Base-by-base conservation (phyloP, 306 rosid species). In the Lupinus albus region DNA sequence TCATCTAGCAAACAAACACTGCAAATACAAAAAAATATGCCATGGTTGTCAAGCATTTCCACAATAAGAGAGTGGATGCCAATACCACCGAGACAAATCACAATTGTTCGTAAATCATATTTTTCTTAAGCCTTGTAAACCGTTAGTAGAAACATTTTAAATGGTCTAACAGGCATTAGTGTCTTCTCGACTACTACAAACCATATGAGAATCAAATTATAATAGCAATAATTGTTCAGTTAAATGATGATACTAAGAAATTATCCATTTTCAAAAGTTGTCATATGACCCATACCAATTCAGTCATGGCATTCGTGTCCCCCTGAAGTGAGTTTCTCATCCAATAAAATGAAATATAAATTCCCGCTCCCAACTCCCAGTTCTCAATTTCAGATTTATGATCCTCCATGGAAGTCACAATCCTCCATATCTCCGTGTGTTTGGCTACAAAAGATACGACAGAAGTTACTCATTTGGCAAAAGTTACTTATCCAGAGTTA, bases 311-410 rank as follows among this genome's bases (percentile, higher is more conserved):
- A 25, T 25, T 25, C 2, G 30, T 25, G 30, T 25, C 30, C 4
- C 94, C 94, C 82, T 77, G 89, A 83, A 89, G 86, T 44, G 91
- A 82, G 77, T 83, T 86, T 82, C 81, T 89, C 76, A 86, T 74
- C 53, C 78, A 66, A 86, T 88, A 93, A 80, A 84, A 93, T 63
- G 94, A 83, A 82, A 93, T 81, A 72, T 89, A 93, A 78, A 93
- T 74, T 67, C 96, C 98, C 75, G 96, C 97, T 68, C 98, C 98
- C 69, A 86, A 83, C 62, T 93, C 95, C 98, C 98, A 93, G 75
- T 93, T 93, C 48, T 89, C 98, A 79, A 89, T 93, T 85, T 93
- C 98, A 68, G 94, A 86, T 82, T 93, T 93, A 80, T 86, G 85
- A 89, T 25, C 30, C 30, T 25, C 30, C 30, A 25, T 25, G 30